Conservation (phyloP, 169 alveolate species). For the Plasmodium inui region DNA sequence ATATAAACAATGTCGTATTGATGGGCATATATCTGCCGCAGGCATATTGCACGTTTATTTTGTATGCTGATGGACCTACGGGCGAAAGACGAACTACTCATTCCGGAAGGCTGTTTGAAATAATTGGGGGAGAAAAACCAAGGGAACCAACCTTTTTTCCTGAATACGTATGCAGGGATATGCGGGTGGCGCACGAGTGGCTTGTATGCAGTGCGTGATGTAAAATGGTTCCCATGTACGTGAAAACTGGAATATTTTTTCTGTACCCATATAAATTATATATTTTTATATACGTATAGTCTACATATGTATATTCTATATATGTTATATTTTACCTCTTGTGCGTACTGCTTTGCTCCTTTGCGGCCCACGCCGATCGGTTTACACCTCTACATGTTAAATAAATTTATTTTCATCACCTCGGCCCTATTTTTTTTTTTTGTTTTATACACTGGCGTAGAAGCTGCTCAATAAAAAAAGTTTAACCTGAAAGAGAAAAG, state of each 20-base stretch:
- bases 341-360: not conserved
- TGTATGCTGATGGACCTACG: not conserved
- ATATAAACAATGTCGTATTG: not conserved
- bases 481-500: not conserved
- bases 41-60: not conserved
- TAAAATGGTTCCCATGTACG: not conserved
- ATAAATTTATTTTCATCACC: not conserved
- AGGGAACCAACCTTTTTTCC: not conserved
- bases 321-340: not conserved
- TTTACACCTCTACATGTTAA: not conserved
- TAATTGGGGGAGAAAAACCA: not conserved
- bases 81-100: not conserved
- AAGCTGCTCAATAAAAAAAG: not conserved
- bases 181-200: not conserved
- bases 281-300: too few relatives aligned
- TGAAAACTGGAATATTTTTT: not conserved
- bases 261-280: not conserved
- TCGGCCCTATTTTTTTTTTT: not conserved
- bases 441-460: not conserved
- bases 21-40: not conserved
- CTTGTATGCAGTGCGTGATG: not conserved
- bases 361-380: not conserved
- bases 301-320: too few relatives aligned
- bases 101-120: not conserved
- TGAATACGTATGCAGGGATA: not conserved